Conservation (phyloP, 148 eudicot species). For the Heliamphora exappendiculata region DNA sequence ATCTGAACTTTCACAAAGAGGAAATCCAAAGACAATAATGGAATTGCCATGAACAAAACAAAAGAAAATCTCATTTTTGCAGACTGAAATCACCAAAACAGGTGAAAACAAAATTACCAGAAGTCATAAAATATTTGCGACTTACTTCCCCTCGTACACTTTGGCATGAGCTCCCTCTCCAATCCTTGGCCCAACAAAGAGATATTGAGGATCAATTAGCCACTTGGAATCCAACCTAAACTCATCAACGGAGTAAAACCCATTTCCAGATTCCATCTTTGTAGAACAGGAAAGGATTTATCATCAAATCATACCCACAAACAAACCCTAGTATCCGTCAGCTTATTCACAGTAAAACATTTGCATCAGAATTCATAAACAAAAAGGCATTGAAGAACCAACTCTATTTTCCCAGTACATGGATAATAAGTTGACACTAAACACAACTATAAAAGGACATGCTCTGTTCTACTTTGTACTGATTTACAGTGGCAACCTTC, state of each 20-base stretch:
- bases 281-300: neutral
- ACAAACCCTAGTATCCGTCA: conserved; percentile 4
- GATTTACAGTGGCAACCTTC: conserved; percentile 1
- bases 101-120: neutral
- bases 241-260: conserved; percentile 39
- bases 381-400: neutral
- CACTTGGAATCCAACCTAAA: conserved; percentile 51
- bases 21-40: neutral
- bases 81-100: neutral
- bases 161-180: conserved; percentile 73
- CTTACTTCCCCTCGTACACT: conserved; percentile 71
- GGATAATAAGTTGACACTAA: conserved; percentile 11
- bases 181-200: conserved; percentile 62
- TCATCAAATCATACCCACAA: conserved; percentile 6
- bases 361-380: neutral
- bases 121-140: conserved; percentile 9
- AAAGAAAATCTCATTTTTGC: neutral
- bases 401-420: neutral
- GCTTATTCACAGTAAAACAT: neutral
- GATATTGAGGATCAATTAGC: conserved; percentile 56
- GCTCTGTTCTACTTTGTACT: conserved; percentile 17
- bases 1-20: neutral
- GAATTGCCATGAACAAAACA: neutral
- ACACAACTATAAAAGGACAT: conserved; percentile 14
- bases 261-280: conserved; percentile 48